Percentiles rank a stretch among this genome's conserved stretches.
These are phyloP conservation scores for Trichosporon faecale DNA, from an alignment of 1,284 basidiomycete genomes.

Conservation along the genomic window DNA sequence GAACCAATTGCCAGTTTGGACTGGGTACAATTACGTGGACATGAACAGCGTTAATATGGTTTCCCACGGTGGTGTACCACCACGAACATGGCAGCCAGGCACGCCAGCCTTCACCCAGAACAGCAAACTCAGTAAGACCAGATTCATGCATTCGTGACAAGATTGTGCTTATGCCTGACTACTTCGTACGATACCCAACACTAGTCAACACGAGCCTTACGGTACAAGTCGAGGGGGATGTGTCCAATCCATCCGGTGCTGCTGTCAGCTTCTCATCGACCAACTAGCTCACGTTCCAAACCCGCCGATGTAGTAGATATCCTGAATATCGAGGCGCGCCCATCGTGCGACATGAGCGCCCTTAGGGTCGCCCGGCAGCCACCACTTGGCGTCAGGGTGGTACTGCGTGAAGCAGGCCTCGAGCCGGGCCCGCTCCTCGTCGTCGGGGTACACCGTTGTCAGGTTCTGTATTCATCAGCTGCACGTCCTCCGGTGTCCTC, in stretches of 20 bases:
- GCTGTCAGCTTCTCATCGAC: slow-evolving; percentile 10
- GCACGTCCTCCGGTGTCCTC: too few relatives aligned
- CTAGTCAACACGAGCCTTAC: slow-evolving; percentile 29
- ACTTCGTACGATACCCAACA: background rate
- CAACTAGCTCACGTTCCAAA: slow-evolving; percentile 59
- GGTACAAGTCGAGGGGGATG: slow-evolving; percentile 59
- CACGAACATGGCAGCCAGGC: too few relatives aligned
- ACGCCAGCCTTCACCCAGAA: too few relatives aligned
- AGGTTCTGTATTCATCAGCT: slow-evolving; percentile 35
- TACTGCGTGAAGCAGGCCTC: slow-evolving; percentile 37
- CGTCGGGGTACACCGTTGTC: slow-evolving; percentile 34
- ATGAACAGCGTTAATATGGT: too few relatives aligned
- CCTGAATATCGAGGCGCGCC: slow-evolving; percentile 40
- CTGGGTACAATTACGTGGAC: too few relatives aligned
- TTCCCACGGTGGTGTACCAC: too few relatives aligned
- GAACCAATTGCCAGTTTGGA: too few relatives aligned
- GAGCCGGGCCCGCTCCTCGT: slow-evolving; percentile 28
- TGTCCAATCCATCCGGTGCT: slow-evolving; percentile 59
- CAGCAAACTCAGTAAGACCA: background rate
- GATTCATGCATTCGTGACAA: background rate
- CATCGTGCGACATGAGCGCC: slow-evolving; percentile 44
- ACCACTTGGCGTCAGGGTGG: slow-evolving; percentile 49
- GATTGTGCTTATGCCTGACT: background rate
- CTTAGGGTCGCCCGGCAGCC: slow-evolving; percentile 39
- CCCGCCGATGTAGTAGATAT: slow-evolving; percentile 64